Evolutionary conservation across 331 rosid species (phyloP), one percentile per base, ranked within the genome.

Genomic region (Acacia concinna): DNA sequence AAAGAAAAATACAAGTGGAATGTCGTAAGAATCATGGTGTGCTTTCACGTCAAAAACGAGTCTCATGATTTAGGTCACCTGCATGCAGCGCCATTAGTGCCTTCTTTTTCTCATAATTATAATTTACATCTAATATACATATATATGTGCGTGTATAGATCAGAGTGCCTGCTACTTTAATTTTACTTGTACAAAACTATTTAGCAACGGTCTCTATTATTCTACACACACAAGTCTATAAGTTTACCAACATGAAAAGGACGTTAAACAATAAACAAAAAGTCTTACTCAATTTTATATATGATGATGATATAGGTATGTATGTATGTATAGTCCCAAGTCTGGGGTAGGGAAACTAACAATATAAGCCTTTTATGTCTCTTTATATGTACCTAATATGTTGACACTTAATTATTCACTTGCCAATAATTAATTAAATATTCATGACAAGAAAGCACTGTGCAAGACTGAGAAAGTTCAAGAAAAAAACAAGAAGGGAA

Each of bases 311-410:
- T n/a, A 41, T 10, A 9, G 0, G 12, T 41, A 6, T 5, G 0
- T 5, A 9, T 56, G 31, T 9, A 57, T 57, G 20, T 12, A 15
- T 46, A 12, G 41, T 67, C 44, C 73, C 10, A 77, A 89, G 97
- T 93, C 94, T 78, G 68, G 80, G 93, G 84, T 91, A 85, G 94
- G 90, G 81, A 85, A 91, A 71, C 97, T 83, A 93, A 88, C 89
- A 83, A 79, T 75, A 79, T 73, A 84, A 85, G 85, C 79, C 80
- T 85, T 86, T 89, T 74, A 57, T 75, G 76, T 71, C 37, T 80
- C 84, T 73, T 9, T 3, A 21, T 21, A 54, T 18, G 81, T 78
- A 89, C 97, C 97, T 91, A 93, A 93, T 91, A 37, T 89, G 21
- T 91, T 89, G 94, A 91, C 86, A 80, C 75, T 40, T 84, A 5